Conservation (phyloP, 2,329 filamentous ascomycete species). For the Coccinonectria pachysandricola region DNA sequence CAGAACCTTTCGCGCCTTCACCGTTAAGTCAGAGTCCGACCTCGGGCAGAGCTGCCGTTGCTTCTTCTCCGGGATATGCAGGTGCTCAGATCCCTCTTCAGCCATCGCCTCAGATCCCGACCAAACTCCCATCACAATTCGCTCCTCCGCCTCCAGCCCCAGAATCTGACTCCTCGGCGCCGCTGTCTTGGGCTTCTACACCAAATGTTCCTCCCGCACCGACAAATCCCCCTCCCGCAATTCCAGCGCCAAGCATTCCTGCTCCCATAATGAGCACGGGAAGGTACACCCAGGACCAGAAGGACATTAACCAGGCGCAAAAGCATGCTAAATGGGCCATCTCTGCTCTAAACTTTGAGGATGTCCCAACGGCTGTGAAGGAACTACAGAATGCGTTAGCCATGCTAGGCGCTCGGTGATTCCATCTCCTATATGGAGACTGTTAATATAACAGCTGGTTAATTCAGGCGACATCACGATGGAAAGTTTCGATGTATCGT, state of each 20-base stretch:
- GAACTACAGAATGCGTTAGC: conserved; percentile 70
- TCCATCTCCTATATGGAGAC: conserved; percentile 2
- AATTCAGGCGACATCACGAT: too few relatives aligned
- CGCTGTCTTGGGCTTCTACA: conserved; percentile 13
- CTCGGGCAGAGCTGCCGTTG: conserved; percentile 12
- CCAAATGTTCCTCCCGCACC: conserved; percentile 11
- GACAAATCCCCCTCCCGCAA: conserved; percentile 12
- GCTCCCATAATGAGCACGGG: neutral
- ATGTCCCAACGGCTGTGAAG: conserved; percentile 78
- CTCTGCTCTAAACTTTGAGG: conserved; percentile 92
- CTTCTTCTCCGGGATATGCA: conserved; percentile 8
- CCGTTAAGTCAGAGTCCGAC: conserved; percentile 23
- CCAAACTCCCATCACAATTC: conserved; percentile 14
- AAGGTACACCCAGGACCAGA: conserved; percentile 15
- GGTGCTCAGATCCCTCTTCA: conserved; percentile 17
- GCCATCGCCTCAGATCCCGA: conserved; percentile 19
- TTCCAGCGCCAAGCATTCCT: conserved; percentile 6
- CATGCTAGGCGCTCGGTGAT: conserved; percentile 48
- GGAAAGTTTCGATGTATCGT: too few relatives aligned
- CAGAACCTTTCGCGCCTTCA: conserved; percentile 24
- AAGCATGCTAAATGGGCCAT: conserved; percentile 98
- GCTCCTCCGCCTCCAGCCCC: conserved; percentile 13
- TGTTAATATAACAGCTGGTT: too few relatives aligned
- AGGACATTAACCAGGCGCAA: conserved; percentile 70
- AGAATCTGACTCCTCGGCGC: conserved; percentile 10